Percentiles rank a stretch among this genome's conserved stretches.
These are phyloP conservation scores for Lachancea nothofagi DNA, from an alignment of 805 yeast species.

Conservation along the genomic window DNA sequence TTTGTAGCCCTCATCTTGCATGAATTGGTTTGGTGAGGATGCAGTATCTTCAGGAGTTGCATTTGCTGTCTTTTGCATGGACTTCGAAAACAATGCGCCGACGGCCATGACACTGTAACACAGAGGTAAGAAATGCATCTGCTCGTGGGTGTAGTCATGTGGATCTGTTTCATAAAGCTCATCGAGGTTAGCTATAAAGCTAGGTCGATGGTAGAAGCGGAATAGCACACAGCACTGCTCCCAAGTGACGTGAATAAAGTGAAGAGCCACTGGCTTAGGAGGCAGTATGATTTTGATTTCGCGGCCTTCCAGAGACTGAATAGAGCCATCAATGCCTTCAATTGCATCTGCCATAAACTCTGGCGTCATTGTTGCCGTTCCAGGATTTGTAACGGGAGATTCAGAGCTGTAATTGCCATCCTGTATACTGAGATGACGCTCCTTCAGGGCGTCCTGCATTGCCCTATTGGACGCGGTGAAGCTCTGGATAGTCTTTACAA, in stretches of 20 bases:
- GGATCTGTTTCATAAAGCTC: slow-evolving; percentile 75
- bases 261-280: slow-evolving; percentile 65
- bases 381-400: slow-evolving; percentile 5
- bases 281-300: slow-evolving; percentile 71
- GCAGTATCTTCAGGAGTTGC: slow-evolving; percentile 26
- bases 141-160: slow-evolving; percentile 65
- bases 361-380: slow-evolving; percentile 7
- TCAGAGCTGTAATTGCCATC: slow-evolving; percentile 1
- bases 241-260: slow-evolving; percentile 76
- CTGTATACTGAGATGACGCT: slow-evolving; percentile 15
- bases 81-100: slow-evolving; percentile 65
- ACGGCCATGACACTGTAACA: slow-evolving; percentile 82
- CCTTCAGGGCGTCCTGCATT: slow-evolving; percentile 23
- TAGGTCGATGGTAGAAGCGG: slow-evolving; percentile 82
- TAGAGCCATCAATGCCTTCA: slow-evolving; percentile 21
- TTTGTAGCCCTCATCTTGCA: slow-evolving; percentile 64
- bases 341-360: slow-evolving; percentile 9
- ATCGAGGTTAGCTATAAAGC: slow-evolving; percentile 69
- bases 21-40: slow-evolving; percentile 23
- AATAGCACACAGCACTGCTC: slow-evolving; percentile 78
- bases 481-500: slow-evolving; percentile 22
- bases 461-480: slow-evolving; percentile 12
- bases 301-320: slow-evolving; percentile 24
- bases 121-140: slow-evolving; percentile 73
- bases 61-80: slow-evolving; percentile 29